These are phyloP conservation scores for Sugiyamaella sp. DNA, from an alignment of 1,139 yeast genomes.

Conservation along the genomic window DNA sequence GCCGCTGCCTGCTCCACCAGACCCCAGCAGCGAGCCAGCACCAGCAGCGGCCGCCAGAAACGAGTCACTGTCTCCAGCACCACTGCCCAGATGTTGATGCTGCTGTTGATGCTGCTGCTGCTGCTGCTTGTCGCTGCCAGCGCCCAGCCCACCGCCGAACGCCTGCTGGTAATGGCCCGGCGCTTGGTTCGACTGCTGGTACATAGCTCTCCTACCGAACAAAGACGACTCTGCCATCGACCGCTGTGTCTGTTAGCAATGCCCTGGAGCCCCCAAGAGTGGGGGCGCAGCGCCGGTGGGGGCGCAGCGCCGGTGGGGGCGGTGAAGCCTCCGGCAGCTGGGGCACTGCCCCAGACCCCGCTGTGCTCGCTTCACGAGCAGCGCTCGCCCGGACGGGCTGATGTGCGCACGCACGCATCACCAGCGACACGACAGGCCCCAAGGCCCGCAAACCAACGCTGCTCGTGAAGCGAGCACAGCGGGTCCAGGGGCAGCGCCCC, in stretches of 20 bases:
- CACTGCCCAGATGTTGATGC: neutral
- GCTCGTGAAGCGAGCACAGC: slow-evolving; percentile 2
- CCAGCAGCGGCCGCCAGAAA: neutral
- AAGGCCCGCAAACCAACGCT: neutral
- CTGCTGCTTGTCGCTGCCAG: too few species aligned
- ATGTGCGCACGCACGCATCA: too few species aligned
- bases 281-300: too few species aligned
- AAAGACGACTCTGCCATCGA: slow-evolving; percentile 19
- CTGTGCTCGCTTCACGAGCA: too few species aligned
- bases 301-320: too few species aligned
- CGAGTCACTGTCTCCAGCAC: neutral
- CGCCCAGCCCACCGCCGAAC: neutral
- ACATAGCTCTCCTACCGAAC: slow-evolving; percentile 14
- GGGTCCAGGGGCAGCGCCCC: slow-evolving; percentile 10
- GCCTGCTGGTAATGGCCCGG: slow-evolving; percentile 1
- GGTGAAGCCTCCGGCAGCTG: too few species aligned
- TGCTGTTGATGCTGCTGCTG: slow-evolving; percentile 3
- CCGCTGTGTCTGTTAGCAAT: neutral
- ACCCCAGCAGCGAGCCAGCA: neutral
- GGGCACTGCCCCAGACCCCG: too few species aligned
- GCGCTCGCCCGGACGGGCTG: too few species aligned
- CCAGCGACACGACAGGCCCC: neutral
- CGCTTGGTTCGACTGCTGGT: slow-evolving; percentile 13
- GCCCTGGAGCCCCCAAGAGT: neutral
- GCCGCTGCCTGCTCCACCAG: slow-evolving; percentile 3